Conservation (phyloP, 257 asterid species). For the Prunella vulgaris region DNA sequence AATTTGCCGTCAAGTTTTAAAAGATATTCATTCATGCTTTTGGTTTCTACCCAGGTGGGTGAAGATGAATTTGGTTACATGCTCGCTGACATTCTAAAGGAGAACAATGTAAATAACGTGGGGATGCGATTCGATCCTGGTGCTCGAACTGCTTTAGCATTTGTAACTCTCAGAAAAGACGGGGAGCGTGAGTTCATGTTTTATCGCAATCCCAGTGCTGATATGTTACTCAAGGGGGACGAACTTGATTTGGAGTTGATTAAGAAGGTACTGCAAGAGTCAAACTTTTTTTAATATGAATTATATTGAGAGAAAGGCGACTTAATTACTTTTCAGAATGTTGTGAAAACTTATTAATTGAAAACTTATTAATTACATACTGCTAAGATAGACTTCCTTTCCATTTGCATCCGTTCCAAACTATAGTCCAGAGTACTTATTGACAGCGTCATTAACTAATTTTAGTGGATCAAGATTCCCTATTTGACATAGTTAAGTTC, state of each 20-base stretch:
- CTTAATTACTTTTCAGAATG: neutral
- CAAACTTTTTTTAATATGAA: neutral
- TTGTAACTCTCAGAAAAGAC: slow-evolving; percentile 84
- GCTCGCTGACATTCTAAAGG: slow-evolving; percentile 91
- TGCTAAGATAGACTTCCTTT: neutral
- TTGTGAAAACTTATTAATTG: neutral
- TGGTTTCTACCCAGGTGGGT: slow-evolving; percentile 62
- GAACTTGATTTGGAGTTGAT: slow-evolving; percentile 83
- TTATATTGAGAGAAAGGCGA: neutral
- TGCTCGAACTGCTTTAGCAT: slow-evolving; percentile 97
- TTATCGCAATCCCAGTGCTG: slow-evolving; percentile 98
- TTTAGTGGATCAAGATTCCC: too few relatives aligned
- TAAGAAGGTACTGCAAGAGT: slow-evolving; percentile 55
- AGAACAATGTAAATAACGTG: slow-evolving; percentile 76
- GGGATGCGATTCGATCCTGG: slow-evolving; percentile 97
- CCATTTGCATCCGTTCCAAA: too few relatives aligned
- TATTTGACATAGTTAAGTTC: too few relatives aligned
- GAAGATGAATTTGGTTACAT: slow-evolving; percentile 98
- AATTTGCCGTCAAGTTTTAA: neutral
- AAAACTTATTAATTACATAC: too few relatives aligned
- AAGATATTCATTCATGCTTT: neutral
- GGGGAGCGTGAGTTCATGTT: slow-evolving; percentile 99
- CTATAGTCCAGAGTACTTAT: too few relatives aligned
- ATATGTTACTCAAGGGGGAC: slow-evolving; percentile 73
- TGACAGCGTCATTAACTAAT: too few relatives aligned